Base-by-base conservation (phyloP, 768 basidiomycete species). In the Russula lepida region DNA sequence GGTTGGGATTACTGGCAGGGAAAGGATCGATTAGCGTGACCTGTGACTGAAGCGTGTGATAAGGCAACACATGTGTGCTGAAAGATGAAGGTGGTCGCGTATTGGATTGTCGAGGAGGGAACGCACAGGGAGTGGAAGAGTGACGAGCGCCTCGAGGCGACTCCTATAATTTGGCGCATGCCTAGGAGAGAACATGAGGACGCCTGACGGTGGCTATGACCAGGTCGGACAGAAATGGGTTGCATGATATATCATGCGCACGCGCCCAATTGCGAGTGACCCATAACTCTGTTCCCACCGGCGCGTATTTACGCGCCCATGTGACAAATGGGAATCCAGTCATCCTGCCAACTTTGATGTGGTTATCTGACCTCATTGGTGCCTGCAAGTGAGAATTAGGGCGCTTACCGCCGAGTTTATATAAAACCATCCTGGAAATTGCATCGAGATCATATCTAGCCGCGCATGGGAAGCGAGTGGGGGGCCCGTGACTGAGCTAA, bases 351-450 rank as follows among this genome's bases (percentile, higher is more conserved):
- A 53, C 37, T 43, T 59, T 59, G 51, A 54, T 49, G 21, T 23
- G 32, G 46, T 60, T 55, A 60, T 60, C 59, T 60, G 59, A 63
- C 62, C 62, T 63, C 62, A 58, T 63, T 63, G 56, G 57, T 17
- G 41, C 62, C 52, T 53, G 62, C 62, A 53, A 58, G 52, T 52
- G 23, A 48, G 32, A 28, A 46, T 6, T 32, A 25, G 56, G 23
- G 56, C 52, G 51, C 52, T n/a, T 41, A 43, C 0, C 15, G 21
- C 39, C 25, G 8, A 35, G 19, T 48, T 58, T 58, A 49, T 28
- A 49, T 58, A 53, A 32, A 44, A 35, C 21, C 53, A 35, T 30
- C 21, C 23, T 30, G 56, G 21, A 12, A 37, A 47, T 47, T 46
- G 19, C n/a, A 62, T 62, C 50, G 60, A 52, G 60, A 47, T 56